Evolutionary conservation across 441 rosid genomes (phyloP).

Genomic region (Viola pubescens): DNA sequence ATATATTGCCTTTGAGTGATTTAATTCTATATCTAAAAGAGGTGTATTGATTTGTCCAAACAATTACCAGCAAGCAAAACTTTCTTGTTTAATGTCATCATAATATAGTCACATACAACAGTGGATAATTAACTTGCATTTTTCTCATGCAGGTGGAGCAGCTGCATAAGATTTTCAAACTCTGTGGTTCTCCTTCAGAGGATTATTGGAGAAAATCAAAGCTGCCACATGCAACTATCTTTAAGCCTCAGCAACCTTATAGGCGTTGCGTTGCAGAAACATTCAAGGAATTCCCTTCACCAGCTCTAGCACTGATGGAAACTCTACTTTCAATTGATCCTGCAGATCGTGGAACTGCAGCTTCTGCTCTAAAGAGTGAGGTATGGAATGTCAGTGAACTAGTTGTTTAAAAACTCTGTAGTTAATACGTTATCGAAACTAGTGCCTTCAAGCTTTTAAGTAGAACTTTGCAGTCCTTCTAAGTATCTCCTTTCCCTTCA

Average conservation of each 20-base stretch:
- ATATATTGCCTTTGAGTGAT: no score
- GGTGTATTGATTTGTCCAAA: no score
- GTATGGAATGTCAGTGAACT: slow-evolving; percentile 23
- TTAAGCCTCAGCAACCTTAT: slow-evolving; percentile 93
- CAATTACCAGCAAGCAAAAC: no score
- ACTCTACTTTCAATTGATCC: slow-evolving; percentile 81
- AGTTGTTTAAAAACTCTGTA: no score
- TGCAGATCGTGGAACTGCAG: slow-evolving; percentile 79
- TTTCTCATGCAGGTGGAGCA: slow-evolving; percentile 74
- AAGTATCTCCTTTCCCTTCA: neutral
- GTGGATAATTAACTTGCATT: slow-evolving; percentile 7
- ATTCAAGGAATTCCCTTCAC: slow-evolving; percentile 82
- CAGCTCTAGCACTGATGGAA: slow-evolving; percentile 82
- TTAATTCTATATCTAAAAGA: no score
- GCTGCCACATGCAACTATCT: slow-evolving; percentile 91
- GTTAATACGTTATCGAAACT: neutral
- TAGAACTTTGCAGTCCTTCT: no score
- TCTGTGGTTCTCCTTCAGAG: slow-evolving; percentile 93
- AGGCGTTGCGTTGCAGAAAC: slow-evolving; percentile 81
- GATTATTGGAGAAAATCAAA: slow-evolving; percentile 89
- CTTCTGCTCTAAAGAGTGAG: slow-evolving; percentile 72
- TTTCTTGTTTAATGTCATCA: neutral
- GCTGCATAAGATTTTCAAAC: slow-evolving; percentile 91
- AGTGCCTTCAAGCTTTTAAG: neutral
- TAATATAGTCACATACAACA: neutral